Conservation (phyloP, 495 filamentous ascomycete genomes). For the Polyplosphaeria fusca region DNA sequence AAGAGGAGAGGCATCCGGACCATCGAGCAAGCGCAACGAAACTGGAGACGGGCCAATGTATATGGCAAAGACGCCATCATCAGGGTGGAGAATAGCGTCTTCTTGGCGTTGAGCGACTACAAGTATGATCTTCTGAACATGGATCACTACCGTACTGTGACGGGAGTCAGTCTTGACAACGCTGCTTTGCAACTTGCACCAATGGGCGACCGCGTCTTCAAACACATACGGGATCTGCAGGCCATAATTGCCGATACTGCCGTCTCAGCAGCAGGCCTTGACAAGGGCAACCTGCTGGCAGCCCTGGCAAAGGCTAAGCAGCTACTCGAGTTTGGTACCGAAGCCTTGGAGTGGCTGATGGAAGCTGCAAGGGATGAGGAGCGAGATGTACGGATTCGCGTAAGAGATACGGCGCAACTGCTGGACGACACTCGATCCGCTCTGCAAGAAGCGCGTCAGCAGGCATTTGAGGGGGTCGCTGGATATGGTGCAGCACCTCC, state of each 20-base stretch:
- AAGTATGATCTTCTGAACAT: constrained; percentile 5
- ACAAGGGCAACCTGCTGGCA: not conserved
- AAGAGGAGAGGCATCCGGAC: constrained; percentile 34
- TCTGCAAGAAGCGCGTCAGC: constrained; percentile 15
- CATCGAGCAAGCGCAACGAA: constrained; percentile 3
- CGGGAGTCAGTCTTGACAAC: not conserved
- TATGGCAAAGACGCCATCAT: not conserved
- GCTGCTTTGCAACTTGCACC: constrained; percentile 3
- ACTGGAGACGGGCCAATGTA: not conserved
- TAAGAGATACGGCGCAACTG: constrained; percentile 1
- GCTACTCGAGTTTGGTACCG: not conserved
- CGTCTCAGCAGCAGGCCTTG: no score
- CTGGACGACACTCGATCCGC: constrained; percentile 15
- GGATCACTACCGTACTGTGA: constrained; percentile 8
- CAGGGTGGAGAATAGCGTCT: not conserved
- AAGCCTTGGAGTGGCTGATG: not conserved
- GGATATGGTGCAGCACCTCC: constrained; percentile 21
- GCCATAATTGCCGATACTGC: not conserved
- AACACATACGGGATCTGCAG: not conserved
- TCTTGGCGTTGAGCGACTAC: constrained; percentile 1
- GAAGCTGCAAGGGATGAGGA: constrained; percentile 7
- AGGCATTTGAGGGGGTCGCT: constrained; percentile 20
- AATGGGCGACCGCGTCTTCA: not conserved
- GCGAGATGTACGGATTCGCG: not conserved
- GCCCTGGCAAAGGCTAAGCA: not conserved